Base-by-base conservation (phyloP, 1,139 yeast genomes). In the Sugiyamaella pinicola region DNA sequence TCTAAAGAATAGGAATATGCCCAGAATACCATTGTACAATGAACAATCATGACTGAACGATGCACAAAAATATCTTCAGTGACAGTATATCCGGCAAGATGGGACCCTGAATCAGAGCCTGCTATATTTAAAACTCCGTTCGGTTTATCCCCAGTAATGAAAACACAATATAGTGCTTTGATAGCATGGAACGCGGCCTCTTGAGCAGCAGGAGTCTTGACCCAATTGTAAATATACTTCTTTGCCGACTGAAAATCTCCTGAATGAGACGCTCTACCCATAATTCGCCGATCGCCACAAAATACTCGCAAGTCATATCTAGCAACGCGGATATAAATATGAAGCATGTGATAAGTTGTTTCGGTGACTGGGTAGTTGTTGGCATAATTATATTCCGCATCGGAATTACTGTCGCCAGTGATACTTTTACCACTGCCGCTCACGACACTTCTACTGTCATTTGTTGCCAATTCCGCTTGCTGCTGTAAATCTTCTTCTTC, bases 211-310 rank as follows among this genome's bases (percentile, higher is more conserved):
- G 60, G 58, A 19, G 55, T 53, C 52, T 64, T 52, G 4, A 49
- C 41, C 59, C 59, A 56, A 18, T 56, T 55, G 17, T 42, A 19
- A 34, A 56, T 55, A 34, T 56, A 55, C 40, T 51, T 51, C 33
- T 51, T 63, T 82, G 80, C 37, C 73, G 73, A 60, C 76, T 79
- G 4, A 82, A 86, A 24, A 77, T 72, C 53, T 73, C 72, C 60
- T 78, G 76, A 62, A 81, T 91, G 51, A 1, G 88, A 86, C 51
- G 75, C 76, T 18, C 85, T 91, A 65, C 85, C 86, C 83, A 85
- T 84, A 61, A 89, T 78, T 65, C 85, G 83, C 1, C 91, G 89
- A 1, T 88, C 50, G 4, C 50, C 50, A 28, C 44, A 37, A 17
- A 47, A 47, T 13, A 47, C 50, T 9, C 28, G 37, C 15, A 47